Conservation (phyloP, 495 filamentous ascomycete genomes). For the Parachaetomium inaequale region DNA sequence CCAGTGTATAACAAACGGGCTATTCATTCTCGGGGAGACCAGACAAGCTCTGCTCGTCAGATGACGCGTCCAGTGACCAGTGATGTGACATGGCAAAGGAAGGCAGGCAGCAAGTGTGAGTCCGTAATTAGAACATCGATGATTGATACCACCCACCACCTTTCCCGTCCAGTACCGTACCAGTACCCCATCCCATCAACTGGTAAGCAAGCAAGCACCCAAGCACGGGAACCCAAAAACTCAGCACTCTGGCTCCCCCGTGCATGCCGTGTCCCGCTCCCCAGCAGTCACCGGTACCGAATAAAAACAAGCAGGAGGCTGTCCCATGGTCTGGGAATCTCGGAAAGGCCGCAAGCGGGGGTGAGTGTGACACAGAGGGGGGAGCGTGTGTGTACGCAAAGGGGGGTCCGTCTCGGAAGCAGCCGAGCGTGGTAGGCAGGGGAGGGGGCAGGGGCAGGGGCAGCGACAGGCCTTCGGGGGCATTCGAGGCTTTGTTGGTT, state of each 20-base stretch:
- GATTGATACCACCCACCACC: too few relatives aligned
- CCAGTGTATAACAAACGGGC: neutral
- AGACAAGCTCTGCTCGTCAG: neutral
- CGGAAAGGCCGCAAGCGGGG: neutral
- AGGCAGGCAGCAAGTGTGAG: too few relatives aligned
- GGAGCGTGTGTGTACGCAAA: neutral
- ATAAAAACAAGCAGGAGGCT: neutral
- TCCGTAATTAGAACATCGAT: too few relatives aligned
- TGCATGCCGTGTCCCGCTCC: neutral
- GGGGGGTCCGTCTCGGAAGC: constrained; percentile 4
- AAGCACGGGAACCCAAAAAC: neutral
- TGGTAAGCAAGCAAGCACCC: neutral
- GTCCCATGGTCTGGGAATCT: neutral
- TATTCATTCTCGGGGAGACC: neutral
- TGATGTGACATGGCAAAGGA: neutral
- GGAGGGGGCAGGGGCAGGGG: neutral
- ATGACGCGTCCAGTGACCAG: constrained; percentile 10
- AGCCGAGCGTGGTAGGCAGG: constrained; percentile 9
- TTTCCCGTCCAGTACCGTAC: too few relatives aligned
- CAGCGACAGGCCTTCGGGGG: neutral
- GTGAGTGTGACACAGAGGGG: neutral
- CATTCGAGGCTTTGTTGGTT: neutral
- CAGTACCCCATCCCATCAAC: too few relatives aligned
- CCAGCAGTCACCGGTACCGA: neutral
- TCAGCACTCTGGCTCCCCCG: too few relatives aligned